Base-by-base conservation (phyloP, 108 stramenopile species). In the Thalassiosira profunda region DNA sequence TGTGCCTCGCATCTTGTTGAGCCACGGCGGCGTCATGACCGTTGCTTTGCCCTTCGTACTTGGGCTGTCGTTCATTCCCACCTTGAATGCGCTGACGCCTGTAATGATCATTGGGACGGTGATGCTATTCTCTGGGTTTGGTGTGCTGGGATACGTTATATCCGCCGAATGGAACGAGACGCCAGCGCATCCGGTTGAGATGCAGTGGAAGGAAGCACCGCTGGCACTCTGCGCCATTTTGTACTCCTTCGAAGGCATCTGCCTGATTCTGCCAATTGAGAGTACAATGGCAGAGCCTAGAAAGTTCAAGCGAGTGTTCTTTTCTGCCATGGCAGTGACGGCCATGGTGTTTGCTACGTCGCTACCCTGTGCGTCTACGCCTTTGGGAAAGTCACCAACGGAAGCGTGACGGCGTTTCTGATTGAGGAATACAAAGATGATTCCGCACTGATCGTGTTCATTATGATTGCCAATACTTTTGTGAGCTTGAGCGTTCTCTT, bases 241-340 rank as follows among this genome's bases (percentile, higher is more conserved):
- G 11, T 91, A 87, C 53, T 79, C 80, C 18, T 88, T 72, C 57
- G 90, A 91, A 67, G 90, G 90, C 6, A 91, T 91, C 37, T 83
- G 82, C 57, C 43, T 91, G 6, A 79, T 91, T 40, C 37, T 91
- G 25, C 90, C 90, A 8, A 66, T 91, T 14, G 85, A 91, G 69
- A 56, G 72, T 8, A 54, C 82, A 30, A 91, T 91, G 90, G 64
- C 61, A 18, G 51, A 74, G 3, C 79, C 72, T 23, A 35, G 45
- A 34, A 36, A 68, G 26, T 84, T 84, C 46, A 49, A 72, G 53
- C 44, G 57, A 31, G 70, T 76, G 11, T 91, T 91, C 81, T 34
- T 46, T 7, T 20, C 29, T 12, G 68, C 74, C 53, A 86, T 91
- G 90, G 35, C 48, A 7, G 45, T 44, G 21, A 74, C 84, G 5